A percentile compares a stretch with the other conserved stretches of the same genome.
phyloP scores from a whole-genome alignment of 2,329 filamentous ascomycete genomes.

The Drechmeria coniospora region DNA sequence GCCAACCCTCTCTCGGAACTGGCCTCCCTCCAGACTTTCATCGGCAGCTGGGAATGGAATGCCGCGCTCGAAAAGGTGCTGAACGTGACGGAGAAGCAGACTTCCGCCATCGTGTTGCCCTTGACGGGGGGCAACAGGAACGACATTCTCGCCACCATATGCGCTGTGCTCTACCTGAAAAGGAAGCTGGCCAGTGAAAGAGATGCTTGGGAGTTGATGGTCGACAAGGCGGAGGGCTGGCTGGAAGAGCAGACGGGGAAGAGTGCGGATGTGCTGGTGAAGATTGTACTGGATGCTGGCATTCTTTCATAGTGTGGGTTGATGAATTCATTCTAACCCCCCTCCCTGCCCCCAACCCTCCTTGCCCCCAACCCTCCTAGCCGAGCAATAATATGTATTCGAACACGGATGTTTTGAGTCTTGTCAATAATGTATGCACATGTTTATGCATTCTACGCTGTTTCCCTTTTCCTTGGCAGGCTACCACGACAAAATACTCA shows the following conservation, averaged over 20 bases:
- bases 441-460: too few species aligned
- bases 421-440: too few species aligned
- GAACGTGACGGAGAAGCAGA: slow-evolving; percentile 6
- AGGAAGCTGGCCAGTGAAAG: slow-evolving; percentile 23
- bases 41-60: slow-evolving; percentile 16
- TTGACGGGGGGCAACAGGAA: slow-evolving; percentile 1
- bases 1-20: slow-evolving; percentile 13
- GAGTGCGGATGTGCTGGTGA: slow-evolving; percentile 6
- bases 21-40: slow-evolving; percentile 33
- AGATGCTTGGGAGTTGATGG: slow-evolving; percentile 50
- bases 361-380: too few species aligned
- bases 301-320: neutral
- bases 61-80: slow-evolving; percentile 12
- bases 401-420: too few species aligned
- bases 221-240: slow-evolving; percentile 42
- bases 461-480: too few species aligned
- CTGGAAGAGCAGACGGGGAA: slow-evolving; percentile 13
- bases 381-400: too few species aligned
- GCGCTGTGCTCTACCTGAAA: slow-evolving; percentile 24
- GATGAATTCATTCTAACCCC: too few species aligned
- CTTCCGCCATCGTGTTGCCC: slow-evolving; percentile 2
- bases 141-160: slow-evolving; percentile 13
- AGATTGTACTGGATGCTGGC: slow-evolving; percentile 4
- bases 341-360: too few species aligned
- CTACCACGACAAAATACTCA: too few species aligned